Evolutionary conservation across 1,284 basidiomycete species (phyloP).

Genomic region (Malassezia globosa): DNA sequence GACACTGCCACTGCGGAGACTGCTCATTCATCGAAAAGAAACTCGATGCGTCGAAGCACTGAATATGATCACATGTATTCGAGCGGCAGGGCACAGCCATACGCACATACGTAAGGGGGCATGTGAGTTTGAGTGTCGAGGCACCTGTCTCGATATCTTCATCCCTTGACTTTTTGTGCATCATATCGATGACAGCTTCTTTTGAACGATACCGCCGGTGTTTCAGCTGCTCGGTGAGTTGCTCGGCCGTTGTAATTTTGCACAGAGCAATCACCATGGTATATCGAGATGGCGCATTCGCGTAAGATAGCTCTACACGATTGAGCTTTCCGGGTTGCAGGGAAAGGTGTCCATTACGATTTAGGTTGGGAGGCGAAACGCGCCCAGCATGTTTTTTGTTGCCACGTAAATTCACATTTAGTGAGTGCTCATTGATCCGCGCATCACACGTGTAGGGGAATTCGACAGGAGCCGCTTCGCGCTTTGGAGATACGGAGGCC

Average conservation of each 20-base stretch:
- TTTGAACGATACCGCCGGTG: constrained; percentile 25
- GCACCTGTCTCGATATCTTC: constrained; percentile 42
- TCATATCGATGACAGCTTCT: constrained; percentile 29
- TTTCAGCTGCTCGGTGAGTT: constrained; percentile 27
- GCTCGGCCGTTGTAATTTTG: constrained; percentile 22
- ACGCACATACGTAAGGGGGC: constrained; percentile 69
- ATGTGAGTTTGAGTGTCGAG: constrained; percentile 35
- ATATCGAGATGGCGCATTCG: constrained; percentile 24
- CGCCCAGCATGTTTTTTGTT: constrained; percentile 37
- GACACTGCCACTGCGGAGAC: constrained; percentile 90
- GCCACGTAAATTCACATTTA: constrained; percentile 31
- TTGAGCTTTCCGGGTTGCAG: constrained; percentile 22
- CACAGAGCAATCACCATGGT: constrained; percentile 30
- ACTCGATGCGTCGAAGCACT: constrained; percentile 88
- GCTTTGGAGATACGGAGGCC: constrained; percentile 11
- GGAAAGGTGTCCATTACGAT: constrained; percentile 26
- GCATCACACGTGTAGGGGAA: constrained; percentile 39
- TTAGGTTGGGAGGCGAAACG: constrained; percentile 40
- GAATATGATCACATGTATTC: constrained; percentile 69
- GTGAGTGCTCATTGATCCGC: constrained; percentile 26
- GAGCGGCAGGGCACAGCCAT: constrained; percentile 77
- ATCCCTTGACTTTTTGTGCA: constrained; percentile 32
- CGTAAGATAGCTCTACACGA: constrained; percentile 34
- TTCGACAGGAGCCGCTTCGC: constrained; percentile 23
- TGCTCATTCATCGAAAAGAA: constrained; percentile 94